phyloP scores from a whole-genome alignment of 164 flowering plant genomes.

The Aristolochia contorta region DNA sequence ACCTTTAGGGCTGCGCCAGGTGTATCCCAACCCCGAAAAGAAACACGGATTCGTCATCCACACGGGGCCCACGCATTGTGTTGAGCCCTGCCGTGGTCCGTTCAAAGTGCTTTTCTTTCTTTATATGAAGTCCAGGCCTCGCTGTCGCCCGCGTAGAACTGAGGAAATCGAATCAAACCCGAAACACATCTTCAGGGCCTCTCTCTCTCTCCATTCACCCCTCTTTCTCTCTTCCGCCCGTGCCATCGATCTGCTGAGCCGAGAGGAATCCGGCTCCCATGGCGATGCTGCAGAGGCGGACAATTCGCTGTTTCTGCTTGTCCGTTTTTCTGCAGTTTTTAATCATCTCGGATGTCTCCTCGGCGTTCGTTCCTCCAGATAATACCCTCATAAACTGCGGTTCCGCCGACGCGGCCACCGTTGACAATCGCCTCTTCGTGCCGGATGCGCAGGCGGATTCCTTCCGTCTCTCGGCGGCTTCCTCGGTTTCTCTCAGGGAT shows the following conservation, averaged over 20 bases:
- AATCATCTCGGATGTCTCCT: neutral
- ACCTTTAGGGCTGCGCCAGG: too few relatives aligned
- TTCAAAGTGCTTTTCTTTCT: too few relatives aligned
- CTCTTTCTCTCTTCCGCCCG: neutral
- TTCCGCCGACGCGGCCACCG: neutral
- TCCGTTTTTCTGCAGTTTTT: neutral
- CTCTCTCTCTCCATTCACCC: neutral
- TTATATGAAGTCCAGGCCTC: too few relatives aligned
- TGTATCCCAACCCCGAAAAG: too few relatives aligned
- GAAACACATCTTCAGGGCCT: too few relatives aligned
- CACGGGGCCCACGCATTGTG: too few relatives aligned
- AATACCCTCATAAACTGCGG: constrained; percentile 1
- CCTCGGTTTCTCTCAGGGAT: neutral
- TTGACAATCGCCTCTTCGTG: neutral
- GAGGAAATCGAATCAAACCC: too few relatives aligned
- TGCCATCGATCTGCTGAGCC: neutral
- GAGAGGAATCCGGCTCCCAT: neutral
- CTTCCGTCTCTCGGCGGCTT: neutral
- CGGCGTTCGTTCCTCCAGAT: neutral
- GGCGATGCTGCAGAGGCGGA: neutral
- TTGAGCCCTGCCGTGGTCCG: too few relatives aligned
- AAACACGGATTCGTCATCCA: too few relatives aligned
- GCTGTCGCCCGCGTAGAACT: too few relatives aligned
- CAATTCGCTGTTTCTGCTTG: neutral
- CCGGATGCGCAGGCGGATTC: constrained; percentile 10